Base-by-base conservation (phyloP, 176 grass and related monocot species). In the Leersia perrieri region DNA sequence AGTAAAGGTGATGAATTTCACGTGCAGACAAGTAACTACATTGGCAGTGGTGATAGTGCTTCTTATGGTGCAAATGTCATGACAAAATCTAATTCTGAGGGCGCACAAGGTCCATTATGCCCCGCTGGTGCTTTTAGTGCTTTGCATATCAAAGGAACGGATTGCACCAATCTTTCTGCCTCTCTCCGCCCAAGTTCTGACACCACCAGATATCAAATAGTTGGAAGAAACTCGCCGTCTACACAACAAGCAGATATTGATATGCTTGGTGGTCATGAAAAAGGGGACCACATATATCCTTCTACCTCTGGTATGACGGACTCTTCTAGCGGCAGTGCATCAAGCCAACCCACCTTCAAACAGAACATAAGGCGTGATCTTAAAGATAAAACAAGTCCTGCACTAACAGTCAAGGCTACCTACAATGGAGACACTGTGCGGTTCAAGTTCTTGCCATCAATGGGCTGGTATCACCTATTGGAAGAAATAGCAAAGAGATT, bases 401-500 rank as follows among this genome's bases (percentile, higher is more conserved):
- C 75, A 3, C 81, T 99, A 5, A 93, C 88, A 3, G 79, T 95
- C 3, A 99, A 99, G 82, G 96, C 92, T 30, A 90, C 88, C n/a
- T 99, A 93, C 61, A 95, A 93, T 0, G 85, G 73, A 11, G 93
- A 95, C 87, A 99, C 79, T 0, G 96, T 95, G 76, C 75, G 96
- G 58, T 99, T 99, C 82, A 99, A 95, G 68, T 91, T 93, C 49
- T 60, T 90, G 18, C 86, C 84, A 10, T 83, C 79, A 12, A 70
- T 74, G 82, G 92, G 93, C 27, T 91, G 86, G 78, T 88, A 86
- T 27, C 57, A 90, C 25, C 79, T 99, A 41, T 77, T 91, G 39
- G 90, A 93, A 77, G 97, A 99, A 58, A 74, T 99, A 45, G 88
- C 69, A 33, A 99, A 88, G 84, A 91, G 97, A 70, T 93, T 99